Percentiles rank a stretch among this genome's conserved stretches.
Evolutionary conservation across 148 eudicot genomes (phyloP).

Genomic region (Fagopyrum homotropicum): DNA sequence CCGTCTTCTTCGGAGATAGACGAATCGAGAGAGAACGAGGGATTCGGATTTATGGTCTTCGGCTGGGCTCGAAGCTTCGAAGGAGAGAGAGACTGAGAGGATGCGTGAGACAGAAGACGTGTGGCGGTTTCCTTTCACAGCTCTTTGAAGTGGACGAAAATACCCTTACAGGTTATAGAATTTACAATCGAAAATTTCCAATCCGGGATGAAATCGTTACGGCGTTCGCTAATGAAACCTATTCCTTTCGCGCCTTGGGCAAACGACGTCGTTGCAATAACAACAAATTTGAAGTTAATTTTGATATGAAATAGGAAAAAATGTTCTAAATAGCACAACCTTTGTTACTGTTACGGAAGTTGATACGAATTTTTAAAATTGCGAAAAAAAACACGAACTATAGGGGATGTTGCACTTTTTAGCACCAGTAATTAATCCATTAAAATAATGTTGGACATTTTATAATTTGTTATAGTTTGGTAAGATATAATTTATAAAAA

Average conservation of each 20-base stretch:
- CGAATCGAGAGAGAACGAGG: neutral
- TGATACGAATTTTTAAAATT: no score
- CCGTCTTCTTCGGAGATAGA: neutral
- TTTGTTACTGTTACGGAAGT: no score
- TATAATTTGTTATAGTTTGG: no score
- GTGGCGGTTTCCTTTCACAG: neutral
- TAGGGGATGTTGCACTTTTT: no score
- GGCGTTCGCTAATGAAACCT: neutral
- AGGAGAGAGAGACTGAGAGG: neutral
- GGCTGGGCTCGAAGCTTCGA: neutral
- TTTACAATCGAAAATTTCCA: neutral
- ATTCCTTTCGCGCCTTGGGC: neutral
- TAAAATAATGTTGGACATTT: no score
- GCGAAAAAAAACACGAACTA: no score
- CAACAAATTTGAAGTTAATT: no score
- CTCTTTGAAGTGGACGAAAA: neutral
- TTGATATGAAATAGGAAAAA: no score
- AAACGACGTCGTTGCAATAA: neutral
- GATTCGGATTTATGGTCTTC: constrained; percentile 3
- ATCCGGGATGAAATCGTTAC: neutral
- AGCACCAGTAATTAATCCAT: no score
- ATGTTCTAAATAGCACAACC: no score
- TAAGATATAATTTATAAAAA: no score
- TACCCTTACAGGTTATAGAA: neutral
- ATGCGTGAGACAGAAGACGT: neutral